Base-by-base conservation (phyloP, 495 filamentous ascomycete genomes). In the Penicillium cosmopolitanum region DNA sequence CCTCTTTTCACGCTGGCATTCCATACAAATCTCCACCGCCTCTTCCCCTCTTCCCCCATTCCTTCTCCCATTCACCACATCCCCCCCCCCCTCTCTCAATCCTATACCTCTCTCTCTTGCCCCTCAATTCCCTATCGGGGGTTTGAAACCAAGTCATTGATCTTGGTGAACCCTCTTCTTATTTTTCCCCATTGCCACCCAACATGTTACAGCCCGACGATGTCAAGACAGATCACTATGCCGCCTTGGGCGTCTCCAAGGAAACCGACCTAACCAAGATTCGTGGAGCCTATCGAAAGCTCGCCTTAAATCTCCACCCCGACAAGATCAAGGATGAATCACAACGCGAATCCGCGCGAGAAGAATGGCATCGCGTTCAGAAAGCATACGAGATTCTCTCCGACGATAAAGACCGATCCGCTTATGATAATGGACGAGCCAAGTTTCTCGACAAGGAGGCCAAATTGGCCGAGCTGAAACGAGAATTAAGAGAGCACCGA, bases 321-420 rank as follows among this genome's bases (percentile, higher is more conserved):
- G 95, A 98, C 81, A 98, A 98, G 79, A 85, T 97, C 51, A 85
- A 91, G 66, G 89, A 96, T 60, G 82, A 87, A 63, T 80, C 87
- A 28, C 76, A 82, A 54, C 87, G 87, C 57, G 78, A 76, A 53
- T 75, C 83, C 62, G 95, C 93, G 69, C 83, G 87, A 56, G 87
- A 91, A 56, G 85, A 96, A 76, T 98, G 97, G 71, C 92, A 97
- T 73, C 88, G 87, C 72, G 91, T 98, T 34, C 94, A 97, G 72
- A 84, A 93, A 61, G 92, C 95, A 48, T 98, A 96, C 72, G 95
- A 98, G 74, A 78, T 96, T 13, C 84, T 98, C 46, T 92, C 86
- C 67, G 90, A 97, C 69, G 89, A 44, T 2, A 44, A 44, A 13
- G 42, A 44, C n/a, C 42, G 42, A 9, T 18, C 16, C 42, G 15